Percentiles rank a stretch among this genome's conserved stretches.
Conservation (phyloP, 495 filamentous ascomycete species). For the Jackrogersella multiformis region DNA sequence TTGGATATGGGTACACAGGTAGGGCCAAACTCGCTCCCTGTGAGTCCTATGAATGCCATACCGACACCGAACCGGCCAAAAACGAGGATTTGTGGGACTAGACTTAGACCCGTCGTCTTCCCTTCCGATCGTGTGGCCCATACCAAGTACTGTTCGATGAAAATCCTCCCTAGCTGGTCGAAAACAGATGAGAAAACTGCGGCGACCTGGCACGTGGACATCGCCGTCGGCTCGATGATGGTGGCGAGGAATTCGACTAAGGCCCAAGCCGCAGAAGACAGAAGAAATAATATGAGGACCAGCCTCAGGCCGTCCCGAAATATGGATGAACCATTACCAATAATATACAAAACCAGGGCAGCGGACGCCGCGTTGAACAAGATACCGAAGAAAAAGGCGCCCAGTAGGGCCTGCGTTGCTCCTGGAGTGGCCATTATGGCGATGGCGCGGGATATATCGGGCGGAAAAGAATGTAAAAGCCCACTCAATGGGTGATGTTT, state of each 20-base stretch:
- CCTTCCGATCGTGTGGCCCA: constrained; percentile 55
- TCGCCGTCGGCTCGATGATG: constrained; percentile 53
- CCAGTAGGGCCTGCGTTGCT: constrained; percentile 60
- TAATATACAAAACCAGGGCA: constrained; percentile 60
- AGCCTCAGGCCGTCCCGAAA: constrained; percentile 69
- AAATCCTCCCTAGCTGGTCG: constrained; percentile 62
- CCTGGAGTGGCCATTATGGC: constrained; percentile 58
- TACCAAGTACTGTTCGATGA: constrained; percentile 61
- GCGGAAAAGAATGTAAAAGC: constrained; percentile 52
- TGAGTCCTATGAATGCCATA: constrained; percentile 60
- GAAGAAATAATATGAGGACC: constrained; percentile 66
- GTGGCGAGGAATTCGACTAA: constrained; percentile 58
- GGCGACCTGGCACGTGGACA: constrained; percentile 58
- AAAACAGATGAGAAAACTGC: constrained; percentile 60
- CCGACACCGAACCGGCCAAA: constrained; percentile 58
- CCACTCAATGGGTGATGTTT: constrained; percentile 61
- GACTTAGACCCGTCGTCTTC: constrained; percentile 40
- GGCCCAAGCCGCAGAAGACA: constrained; percentile 62
- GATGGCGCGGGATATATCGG: constrained; percentile 39
- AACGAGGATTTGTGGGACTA: constrained; percentile 55
- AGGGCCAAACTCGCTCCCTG: constrained; percentile 58
- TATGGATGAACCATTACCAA: constrained; percentile 58
- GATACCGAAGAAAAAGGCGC: constrained; percentile 65
- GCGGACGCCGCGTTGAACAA: constrained; percentile 62
- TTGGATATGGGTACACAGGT: constrained; percentile 60